Conservation (phyloP, 2,329 filamentous ascomycete genomes). For the Verticillium dahliae region DNA sequence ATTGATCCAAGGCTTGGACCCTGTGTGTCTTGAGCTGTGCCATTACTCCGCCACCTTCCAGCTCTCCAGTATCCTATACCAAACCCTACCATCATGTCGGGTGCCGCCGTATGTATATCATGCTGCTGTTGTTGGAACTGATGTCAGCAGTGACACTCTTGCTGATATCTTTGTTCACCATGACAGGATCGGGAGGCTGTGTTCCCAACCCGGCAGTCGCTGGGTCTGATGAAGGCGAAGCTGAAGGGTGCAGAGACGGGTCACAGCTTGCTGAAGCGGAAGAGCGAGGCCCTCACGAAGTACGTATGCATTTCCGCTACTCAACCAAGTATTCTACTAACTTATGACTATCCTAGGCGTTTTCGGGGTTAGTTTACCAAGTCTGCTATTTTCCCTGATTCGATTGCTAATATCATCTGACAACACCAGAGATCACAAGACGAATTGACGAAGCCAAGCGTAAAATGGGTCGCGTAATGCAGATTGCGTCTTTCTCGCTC, state of each 20-base stretch:
- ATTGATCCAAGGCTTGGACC: too few species aligned
- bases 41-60: background rate
- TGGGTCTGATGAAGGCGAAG: conserved; percentile 96
- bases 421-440: conserved; percentile 74
- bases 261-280: conserved; percentile 91
- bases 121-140: too few species aligned
- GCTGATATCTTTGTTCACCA: background rate
- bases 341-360: conserved; percentile 47
- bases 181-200: conserved; percentile 84
- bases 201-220: conserved; percentile 94
- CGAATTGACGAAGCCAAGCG: conserved; percentile 98
- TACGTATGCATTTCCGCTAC: conserved; percentile 34
- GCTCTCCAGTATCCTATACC: background rate
- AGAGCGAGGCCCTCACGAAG: conserved; percentile 98
- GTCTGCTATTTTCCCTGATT: background rate
- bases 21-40: too few species aligned
- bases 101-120: conserved; percentile 26
- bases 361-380: conserved; percentile 64
- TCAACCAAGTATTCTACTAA: background rate
- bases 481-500: conserved; percentile 94
- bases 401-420: background rate
- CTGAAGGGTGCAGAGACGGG: conserved; percentile 89
- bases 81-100: conserved; percentile 25
- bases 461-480: conserved; percentile 99
- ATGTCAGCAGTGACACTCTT: background rate